phyloP scores from a whole-genome alignment of 1,284 basidiomycete genomes.

The Boletus mariae region DNA sequence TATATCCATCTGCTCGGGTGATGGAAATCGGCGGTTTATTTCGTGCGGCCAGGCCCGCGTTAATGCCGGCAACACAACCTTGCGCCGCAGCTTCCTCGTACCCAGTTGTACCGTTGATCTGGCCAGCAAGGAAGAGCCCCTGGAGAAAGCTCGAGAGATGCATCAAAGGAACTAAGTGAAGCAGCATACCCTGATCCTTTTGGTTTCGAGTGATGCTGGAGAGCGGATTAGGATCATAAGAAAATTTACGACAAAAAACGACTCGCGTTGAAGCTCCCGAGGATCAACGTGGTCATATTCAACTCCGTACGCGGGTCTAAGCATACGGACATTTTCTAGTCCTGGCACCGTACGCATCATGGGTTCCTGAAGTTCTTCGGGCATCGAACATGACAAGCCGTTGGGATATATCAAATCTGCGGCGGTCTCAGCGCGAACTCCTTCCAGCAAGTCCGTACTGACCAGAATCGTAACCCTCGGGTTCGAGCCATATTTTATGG shows the following conservation, averaged over 20 bases:
- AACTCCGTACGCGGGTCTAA: constrained; percentile 85
- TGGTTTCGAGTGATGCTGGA: constrained; percentile 79
- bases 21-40: constrained; percentile 56
- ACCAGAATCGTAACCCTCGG: constrained; percentile 87
- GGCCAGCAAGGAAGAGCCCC: constrained; percentile 84
- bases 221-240: background rate
- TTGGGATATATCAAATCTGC: constrained; percentile 85
- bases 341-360: constrained; percentile 84
- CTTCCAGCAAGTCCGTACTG: constrained; percentile 5
- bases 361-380: constrained; percentile 75
- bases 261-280: constrained; percentile 68
- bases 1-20: constrained; percentile 79
- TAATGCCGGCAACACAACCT: constrained; percentile 80
- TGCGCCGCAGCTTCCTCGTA: constrained; percentile 93
- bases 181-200: constrained; percentile 59
- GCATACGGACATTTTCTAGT: constrained; percentile 78
- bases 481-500: constrained; percentile 87
- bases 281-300: constrained; percentile 93
- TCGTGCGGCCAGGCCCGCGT: constrained; percentile 73
- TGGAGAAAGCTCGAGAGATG: constrained; percentile 23
- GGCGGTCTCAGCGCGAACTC: background rate
- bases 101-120: constrained; percentile 90
- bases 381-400: constrained; percentile 83
- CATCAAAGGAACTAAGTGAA: background rate
- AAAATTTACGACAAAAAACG: background rate